Evolutionary conservation across 2,329 filamentous ascomycete species (phyloP), one percentile per base, ranked within the genome.

Genomic region (Zymoseptoria tritici): DNA sequence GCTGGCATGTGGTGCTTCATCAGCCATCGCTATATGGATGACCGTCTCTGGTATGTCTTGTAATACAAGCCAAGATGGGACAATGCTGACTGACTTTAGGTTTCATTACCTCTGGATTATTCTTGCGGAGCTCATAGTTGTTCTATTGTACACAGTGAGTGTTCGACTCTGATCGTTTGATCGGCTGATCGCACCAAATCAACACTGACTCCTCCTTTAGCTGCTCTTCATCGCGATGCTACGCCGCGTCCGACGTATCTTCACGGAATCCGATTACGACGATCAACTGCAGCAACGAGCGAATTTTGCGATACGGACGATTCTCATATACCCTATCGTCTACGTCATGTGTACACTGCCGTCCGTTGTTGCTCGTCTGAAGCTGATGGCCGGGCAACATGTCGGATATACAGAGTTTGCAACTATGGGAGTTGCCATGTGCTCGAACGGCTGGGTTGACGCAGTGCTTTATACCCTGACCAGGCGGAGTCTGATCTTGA

Each of bases 1-100:
- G 85, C 85, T 26, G 83, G 82, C 9, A 80, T 83, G 13, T 89
- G 86, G 84, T 87, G 85, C 70, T 88, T 85, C 85, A 80, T 87
- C 62, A 82, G 82, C 36, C 36, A 46, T 46, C 36, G 36, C 36
- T 46, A 16, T 64, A 75, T 79, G 50, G 69, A 75, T 2, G 76
- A 85, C 7, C 82, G 85, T 50, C 75, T 88, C 0, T 79, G 80
- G 65, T 78, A 53, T n/a, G 36, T 16, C 16, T 16, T 46, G 4
- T 7, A 46, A 16, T 3, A 46, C 13, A n/a, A 46, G 36, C 36
- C 36, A n/a, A 46, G 36, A 46, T 46, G 13, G 13, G 36, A 46
- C 19, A 3, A 22, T 52, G 50, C 50, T 52, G 19, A 52, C n/a
- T 16, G 19, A 11, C 26, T 16, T 4, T 29, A 53, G 52, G 52